Base-by-base conservation (phyloP, 805 yeast genomes). In the Brettanomyces sp. region DNA sequence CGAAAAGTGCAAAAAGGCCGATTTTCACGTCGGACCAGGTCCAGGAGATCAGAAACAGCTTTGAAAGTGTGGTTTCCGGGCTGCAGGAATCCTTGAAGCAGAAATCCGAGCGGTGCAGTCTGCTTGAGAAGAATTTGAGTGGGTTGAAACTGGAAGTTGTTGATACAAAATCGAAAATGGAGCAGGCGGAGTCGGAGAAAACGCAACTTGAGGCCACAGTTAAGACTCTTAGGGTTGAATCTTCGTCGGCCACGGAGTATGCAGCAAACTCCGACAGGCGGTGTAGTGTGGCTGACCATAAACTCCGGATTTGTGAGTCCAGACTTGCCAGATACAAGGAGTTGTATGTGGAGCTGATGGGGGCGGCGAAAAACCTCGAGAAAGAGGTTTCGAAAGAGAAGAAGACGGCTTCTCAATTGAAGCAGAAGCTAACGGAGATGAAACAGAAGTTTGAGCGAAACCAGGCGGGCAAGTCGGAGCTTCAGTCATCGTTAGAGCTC, bases 321-420 rank as follows among this genome's bases (percentile, higher is more conserved):
- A 56, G 54, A 37, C 33, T 56, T 3, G 47, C 43, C 4, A 52
- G 51, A 33, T 46, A 50, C 22, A 52, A 52, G 41, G 52, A 50
- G 25, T 44, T 52, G n/a, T 54, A 52, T 32, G 49, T 47, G 11
- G 48, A 48, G 3, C 47, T 37, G 36, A 44, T 42, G 14, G 43
- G 25, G 9, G 43, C 28, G n/a, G 41, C 45, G 42, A 54, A 51
- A 13, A 49, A 47, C 8, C 47, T 45, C 11, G 47, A 43, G 18
- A 50, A 50, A 5, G 54, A 55, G 23, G 39, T 51, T 23, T 36
- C 45, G 11, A 41, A 36, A 11, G 48, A 56, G 48, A 22, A 24
- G 28, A 13, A 35, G 18, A 23, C 46, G 21, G 39, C 47, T 45
- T 40, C 49, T 32, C 41, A 53, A n/a, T 41, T 51, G 43, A 50